Evolutionary conservation across 2,329 filamentous ascomycete species (phyloP).

Genomic region (Alternaria sp.): DNA sequence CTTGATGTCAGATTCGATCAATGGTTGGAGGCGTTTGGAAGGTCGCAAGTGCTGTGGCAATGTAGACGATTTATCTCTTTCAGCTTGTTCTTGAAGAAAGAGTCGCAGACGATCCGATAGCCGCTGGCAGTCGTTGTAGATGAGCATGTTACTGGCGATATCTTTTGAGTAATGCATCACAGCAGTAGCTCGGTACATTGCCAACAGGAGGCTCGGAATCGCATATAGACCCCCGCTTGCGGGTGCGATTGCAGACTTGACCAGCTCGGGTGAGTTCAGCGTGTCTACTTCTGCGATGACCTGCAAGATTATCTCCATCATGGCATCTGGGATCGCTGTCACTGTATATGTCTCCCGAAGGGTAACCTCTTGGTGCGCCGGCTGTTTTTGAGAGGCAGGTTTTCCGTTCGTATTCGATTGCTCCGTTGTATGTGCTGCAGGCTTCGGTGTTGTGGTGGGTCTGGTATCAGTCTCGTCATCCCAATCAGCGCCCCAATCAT

Average conservation of each 20-base stretch:
- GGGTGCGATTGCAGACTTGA: slow-evolving; percentile 64
- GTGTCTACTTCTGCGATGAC: slow-evolving; percentile 55
- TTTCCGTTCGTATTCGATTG: slow-evolving; percentile 43
- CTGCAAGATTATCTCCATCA: slow-evolving; percentile 70
- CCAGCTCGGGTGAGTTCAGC: slow-evolving; percentile 59
- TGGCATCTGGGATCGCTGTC: slow-evolving; percentile 82
- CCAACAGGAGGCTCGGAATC: slow-evolving; percentile 73
- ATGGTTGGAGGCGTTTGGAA: slow-evolving; percentile 52
- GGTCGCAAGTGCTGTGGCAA: slow-evolving; percentile 40
- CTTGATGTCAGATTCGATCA: slow-evolving; percentile 61
- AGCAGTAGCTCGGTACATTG: slow-evolving; percentile 80
- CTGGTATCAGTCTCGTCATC: slow-evolving; percentile 65
- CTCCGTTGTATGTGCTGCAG: slow-evolving; percentile 25
- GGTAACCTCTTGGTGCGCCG: slow-evolving; percentile 68
- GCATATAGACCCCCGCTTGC: slow-evolving; percentile 74
- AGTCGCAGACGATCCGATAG: slow-evolving; percentile 61
- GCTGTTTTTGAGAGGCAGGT: slow-evolving; percentile 28
- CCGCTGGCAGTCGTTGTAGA: slow-evolving; percentile 69
- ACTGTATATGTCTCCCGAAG: slow-evolving; percentile 87
- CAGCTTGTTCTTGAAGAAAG: slow-evolving; percentile 55
- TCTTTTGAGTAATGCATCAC: slow-evolving; percentile 73
- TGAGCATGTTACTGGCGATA: slow-evolving; percentile 64
- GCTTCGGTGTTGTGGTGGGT: slow-evolving; percentile 12
- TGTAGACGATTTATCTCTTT: slow-evolving; percentile 38
- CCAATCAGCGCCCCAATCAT: slow-evolving; percentile 79